A percentile compares a stretch with the other conserved stretches of the same genome.
phyloP scores from a whole-genome alignment of 2,329 filamentous ascomycete genomes.

The Reticulascus tulasneorum region DNA sequence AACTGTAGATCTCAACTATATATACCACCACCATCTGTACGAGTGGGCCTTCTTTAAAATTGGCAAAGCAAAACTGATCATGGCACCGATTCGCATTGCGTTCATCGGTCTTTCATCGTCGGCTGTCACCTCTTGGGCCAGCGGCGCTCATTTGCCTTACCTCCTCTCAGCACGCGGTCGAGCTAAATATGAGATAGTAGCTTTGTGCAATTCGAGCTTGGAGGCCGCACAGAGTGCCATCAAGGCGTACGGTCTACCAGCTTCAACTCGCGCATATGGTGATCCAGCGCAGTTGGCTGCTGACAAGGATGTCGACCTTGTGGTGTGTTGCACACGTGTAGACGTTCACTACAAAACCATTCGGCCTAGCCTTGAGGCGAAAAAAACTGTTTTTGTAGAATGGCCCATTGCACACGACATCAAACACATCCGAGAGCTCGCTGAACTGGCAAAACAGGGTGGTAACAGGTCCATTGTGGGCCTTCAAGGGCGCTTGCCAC shows the following conservation, averaged over 20 bases:
- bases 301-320: slow-evolving; percentile 49
- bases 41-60: too few relatives aligned
- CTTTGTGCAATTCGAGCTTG: slow-evolving; percentile 46
- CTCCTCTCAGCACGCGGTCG: slow-evolving; percentile 43
- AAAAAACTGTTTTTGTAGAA: slow-evolving; percentile 52
- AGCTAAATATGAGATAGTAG: slow-evolving; percentile 43
- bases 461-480: slow-evolving; percentile 37
- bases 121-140: slow-evolving; percentile 52
- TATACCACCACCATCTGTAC: too few relatives aligned
- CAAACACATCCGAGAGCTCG: slow-evolving; percentile 36
- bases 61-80: too few relatives aligned
- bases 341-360: slow-evolving; percentile 46
- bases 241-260: slow-evolving; percentile 34
- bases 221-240: slow-evolving; percentile 41
- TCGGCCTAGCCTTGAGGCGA: slow-evolving; percentile 44
- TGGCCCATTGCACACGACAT: slow-evolving; percentile 52
- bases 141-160: slow-evolving; percentile 55
- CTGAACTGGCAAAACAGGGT: slow-evolving; percentile 8
- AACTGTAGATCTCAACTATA: too few relatives aligned
- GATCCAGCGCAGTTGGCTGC: slow-evolving; percentile 41
- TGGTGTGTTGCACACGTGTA: slow-evolving; percentile 51
- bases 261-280: slow-evolving; percentile 44
- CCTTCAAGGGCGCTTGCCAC: slow-evolving; percentile 45
- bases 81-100: slow-evolving; percentile 45
- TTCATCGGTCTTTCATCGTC: slow-evolving; percentile 54